These are phyloP conservation scores for Fusarium odoratissimum DNA, from an alignment of 2,329 filamentous ascomycete species.

Conservation along the genomic window DNA sequence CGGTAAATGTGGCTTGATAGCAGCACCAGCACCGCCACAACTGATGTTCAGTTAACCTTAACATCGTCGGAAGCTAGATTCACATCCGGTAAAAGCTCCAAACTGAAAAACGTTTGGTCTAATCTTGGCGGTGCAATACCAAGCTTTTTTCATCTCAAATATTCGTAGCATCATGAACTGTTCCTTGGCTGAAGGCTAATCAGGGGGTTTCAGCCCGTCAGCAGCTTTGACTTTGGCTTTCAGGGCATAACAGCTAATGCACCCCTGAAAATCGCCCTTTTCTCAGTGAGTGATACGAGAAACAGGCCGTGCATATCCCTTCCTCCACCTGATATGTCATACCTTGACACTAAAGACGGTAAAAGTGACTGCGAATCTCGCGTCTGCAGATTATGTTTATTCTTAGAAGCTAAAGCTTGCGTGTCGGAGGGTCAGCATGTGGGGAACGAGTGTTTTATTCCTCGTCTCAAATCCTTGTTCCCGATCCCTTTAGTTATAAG, in stretches of 20 bases:
- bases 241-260: conserved; percentile 4
- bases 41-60: conserved; percentile 19
- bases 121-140: background rate
- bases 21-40: conserved; percentile 1
- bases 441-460: conserved; percentile 22
- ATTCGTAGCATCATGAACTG: background rate
- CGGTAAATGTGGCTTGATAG: conserved; percentile 22
- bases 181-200: conserved; percentile 1
- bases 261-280: conserved; percentile 23
- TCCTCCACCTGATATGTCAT: conserved; percentile 19
- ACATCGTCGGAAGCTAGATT: conserved; percentile 17
- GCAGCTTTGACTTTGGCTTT: conserved; percentile 1
- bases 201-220: conserved; percentile 22
- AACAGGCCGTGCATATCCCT: conserved; percentile 26
- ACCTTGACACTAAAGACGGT: background rate
- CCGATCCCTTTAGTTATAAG: conserved; percentile 27
- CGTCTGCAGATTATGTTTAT: conserved; percentile 21
- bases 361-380: conserved; percentile 12
- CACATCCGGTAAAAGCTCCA: background rate
- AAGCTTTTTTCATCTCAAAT: conserved; percentile 17
- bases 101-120: background rate
- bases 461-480: conserved; percentile 26
- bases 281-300: background rate
- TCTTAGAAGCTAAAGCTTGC: conserved; percentile 31
- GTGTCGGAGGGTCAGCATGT: conserved; percentile 27